Base-by-base conservation (phyloP, 2,329 filamentous ascomycete species). In the Fusarium zealandicum region DNA sequence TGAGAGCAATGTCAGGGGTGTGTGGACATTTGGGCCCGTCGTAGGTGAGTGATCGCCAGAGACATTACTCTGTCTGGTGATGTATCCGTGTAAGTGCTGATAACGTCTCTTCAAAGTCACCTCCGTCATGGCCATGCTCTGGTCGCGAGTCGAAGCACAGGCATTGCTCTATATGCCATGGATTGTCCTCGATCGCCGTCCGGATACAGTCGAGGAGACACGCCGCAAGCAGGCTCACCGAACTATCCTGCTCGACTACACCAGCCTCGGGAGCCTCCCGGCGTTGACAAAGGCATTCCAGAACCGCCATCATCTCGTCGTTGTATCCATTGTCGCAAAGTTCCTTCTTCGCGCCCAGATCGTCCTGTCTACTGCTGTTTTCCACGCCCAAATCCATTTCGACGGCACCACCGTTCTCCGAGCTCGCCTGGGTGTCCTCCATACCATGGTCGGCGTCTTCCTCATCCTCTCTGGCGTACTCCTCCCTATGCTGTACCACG, bases 1-100 rank as follows among this genome's bases (percentile, higher is more conserved):
- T 20, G 50, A 59, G 30, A 57, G 47, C 32, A 52, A 27, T 16
- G n/a, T 59, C 28, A 51, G 56, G 41, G 68, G 65, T 27, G 31
- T 68, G 12, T 70, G 68, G 68, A 70, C 61, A 7, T 70, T 69
- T 57, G 63, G 61, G 7, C 68, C 68, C 6, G 57, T 70, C 35
- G 45, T 68, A 44, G 60, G 68, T 70, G 44, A 69, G 67, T 61
- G 37, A 50, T 57, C 53, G 35, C 25, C 38, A 51, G 33, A 41
- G 36, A 28, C 40, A 38, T 56, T 55, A 27, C 50, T 47, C 49
- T 50, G 36, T 51, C 28, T 43, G 28, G 25, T 13, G 17, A 18
- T 22, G n/a, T 44, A 6, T 36, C 33, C 28, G 39, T 55, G 11
- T 12, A 39, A 51, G 54, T 53, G 25, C 50, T 54, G n/a, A 57